Percentiles rank a stretch among this genome's conserved stretches.
Evolutionary conservation across 2,329 filamentous ascomycete species (phyloP).

Genomic region (Corinectria fuckeliana): DNA sequence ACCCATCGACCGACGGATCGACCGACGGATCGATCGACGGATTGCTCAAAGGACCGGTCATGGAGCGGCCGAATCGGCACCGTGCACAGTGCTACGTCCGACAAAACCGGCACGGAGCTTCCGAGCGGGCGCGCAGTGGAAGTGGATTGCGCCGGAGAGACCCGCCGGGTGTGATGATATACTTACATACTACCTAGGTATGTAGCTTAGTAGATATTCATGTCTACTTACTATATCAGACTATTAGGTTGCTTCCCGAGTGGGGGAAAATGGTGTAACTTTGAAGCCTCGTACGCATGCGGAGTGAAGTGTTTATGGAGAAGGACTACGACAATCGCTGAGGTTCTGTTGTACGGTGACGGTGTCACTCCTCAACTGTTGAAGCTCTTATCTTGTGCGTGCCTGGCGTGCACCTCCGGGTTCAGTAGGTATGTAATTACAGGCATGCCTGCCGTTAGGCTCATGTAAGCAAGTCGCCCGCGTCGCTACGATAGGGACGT

Average conservation of each 20-base stretch:
- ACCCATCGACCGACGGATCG: not conserved
- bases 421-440: too few relatives aligned
- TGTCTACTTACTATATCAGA: too few relatives aligned
- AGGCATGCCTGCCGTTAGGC: slow-evolving; percentile 10
- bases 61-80: slow-evolving; percentile 12
- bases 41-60: too few relatives aligned
- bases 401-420: not conserved
- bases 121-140: not conserved
- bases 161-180: not conserved
- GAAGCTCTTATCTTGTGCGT: not conserved
- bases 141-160: not conserved
- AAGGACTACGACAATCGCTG: too few relatives aligned
- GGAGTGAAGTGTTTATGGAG: too few relatives aligned
- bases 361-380: not conserved
- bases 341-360: not conserved
- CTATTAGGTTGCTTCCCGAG: not conserved
- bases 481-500: not conserved
- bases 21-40: not conserved
- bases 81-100: slow-evolving; percentile 12
- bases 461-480: slow-evolving; percentile 10
- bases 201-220: too few relatives aligned
- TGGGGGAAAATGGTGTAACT: not conserved
- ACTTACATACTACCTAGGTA: too few relatives aligned
- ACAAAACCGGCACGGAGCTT: slow-evolving; percentile 4
- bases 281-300: not conserved